Evolutionary conservation across 805 yeast species (phyloP).

Genomic region (Komagataella pseudopastoris): DNA sequence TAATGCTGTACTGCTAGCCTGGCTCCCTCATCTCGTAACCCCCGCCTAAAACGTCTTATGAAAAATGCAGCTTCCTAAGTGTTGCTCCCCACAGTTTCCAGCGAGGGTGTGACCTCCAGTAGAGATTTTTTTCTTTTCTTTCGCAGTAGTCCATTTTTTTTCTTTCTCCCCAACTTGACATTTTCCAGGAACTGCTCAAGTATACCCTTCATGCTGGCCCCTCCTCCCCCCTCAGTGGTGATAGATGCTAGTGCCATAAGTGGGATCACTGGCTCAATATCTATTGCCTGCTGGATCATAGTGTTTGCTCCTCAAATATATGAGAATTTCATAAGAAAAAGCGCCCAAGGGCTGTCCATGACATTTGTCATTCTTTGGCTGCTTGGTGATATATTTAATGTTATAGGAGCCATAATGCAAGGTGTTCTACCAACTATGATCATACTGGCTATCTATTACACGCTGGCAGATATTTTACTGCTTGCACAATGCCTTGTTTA

Average conservation of each 20-base stretch:
- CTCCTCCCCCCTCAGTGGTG: constrained; percentile 54
- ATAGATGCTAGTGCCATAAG: constrained; percentile 60
- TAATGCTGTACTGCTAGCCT: too few relatives aligned
- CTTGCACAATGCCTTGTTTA: constrained; percentile 76
- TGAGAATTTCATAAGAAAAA: constrained; percentile 75
- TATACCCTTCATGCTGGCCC: not conserved
- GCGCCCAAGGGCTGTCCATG: constrained; percentile 82
- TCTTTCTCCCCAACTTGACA: not conserved
- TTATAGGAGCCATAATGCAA: constrained; percentile 81
- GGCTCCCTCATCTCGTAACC: too few relatives aligned
- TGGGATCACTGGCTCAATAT: constrained; percentile 76
- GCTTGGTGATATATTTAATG: constrained; percentile 87
- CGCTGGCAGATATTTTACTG: constrained; percentile 77
- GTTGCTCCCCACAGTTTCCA: not conserved
- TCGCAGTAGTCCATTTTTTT: not conserved
- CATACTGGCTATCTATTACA: constrained; percentile 82
- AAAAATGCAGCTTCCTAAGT: not conserved
- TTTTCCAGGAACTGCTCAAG: not conserved
- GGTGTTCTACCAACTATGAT: constrained; percentile 92
- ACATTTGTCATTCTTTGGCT: constrained; percentile 85
- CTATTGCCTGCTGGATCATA: constrained; percentile 95
- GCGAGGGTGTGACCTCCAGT: not conserved
- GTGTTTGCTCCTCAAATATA: constrained; percentile 96
- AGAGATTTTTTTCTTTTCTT: not conserved
- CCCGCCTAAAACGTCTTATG: too few relatives aligned